Evolutionary conservation across 768 basidiomycete species (phyloP).

Genomic region (Artomyces pyxidatus): DNA sequence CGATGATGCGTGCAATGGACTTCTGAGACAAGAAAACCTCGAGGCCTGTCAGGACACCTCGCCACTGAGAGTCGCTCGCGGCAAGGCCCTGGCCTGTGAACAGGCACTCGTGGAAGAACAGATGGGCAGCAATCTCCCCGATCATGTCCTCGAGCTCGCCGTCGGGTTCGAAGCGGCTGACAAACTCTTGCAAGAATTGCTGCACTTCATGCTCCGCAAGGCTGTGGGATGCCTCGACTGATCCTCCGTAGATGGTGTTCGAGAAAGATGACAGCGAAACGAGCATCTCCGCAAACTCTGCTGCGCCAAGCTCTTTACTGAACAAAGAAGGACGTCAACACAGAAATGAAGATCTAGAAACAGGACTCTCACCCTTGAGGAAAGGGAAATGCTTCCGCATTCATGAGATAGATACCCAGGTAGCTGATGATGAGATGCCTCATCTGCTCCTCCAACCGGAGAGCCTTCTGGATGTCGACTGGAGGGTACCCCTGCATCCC

Average conservation of each 20-base stretch:
- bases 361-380: slow-evolving; percentile 52
- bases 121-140: slow-evolving; percentile 56
- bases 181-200: slow-evolving; percentile 77
- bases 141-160: slow-evolving; percentile 73
- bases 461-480: slow-evolving; percentile 53
- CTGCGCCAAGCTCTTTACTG: slow-evolving; percentile 65
- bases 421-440: slow-evolving; percentile 85
- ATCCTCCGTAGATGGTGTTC: slow-evolving; percentile 49
- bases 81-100: slow-evolving; percentile 60
- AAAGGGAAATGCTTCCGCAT: slow-evolving; percentile 92
- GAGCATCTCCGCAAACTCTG: slow-evolving; percentile 78
- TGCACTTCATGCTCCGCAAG: slow-evolving; percentile 66
- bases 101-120: slow-evolving; percentile 59
- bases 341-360: neutral
- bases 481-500: slow-evolving; percentile 46
- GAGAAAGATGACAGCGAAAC: slow-evolving; percentile 65
- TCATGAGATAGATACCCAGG: slow-evolving; percentile 81
- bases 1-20: slow-evolving; percentile 75
- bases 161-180: slow-evolving; percentile 70
- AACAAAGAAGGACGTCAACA: neutral
- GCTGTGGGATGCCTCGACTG: slow-evolving; percentile 36
- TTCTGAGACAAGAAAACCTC: slow-evolving; percentile 78
- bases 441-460: slow-evolving; percentile 60
- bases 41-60: slow-evolving; percentile 75
- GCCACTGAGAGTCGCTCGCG: slow-evolving; percentile 75